These are phyloP conservation scores for Aspergillus sergii DNA, from an alignment of 2,329 filamentous ascomycete species.

Conservation along the genomic window DNA sequence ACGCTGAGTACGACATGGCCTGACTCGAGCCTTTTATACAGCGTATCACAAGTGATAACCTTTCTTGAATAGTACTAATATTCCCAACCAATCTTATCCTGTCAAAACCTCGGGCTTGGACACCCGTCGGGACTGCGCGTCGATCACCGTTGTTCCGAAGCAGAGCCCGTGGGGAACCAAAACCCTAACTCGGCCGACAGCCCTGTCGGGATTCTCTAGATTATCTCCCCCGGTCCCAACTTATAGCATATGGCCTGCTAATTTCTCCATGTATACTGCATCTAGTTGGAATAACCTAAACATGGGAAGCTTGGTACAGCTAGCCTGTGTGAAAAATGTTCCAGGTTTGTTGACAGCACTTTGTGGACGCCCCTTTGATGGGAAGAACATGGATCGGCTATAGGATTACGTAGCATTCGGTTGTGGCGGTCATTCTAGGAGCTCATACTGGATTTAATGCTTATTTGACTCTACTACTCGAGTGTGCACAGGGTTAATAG, in stretches of 20 bases:
- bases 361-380: no score
- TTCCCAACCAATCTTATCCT: not conserved
- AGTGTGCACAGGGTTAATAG: not conserved
- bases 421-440: not conserved
- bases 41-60: not conserved
- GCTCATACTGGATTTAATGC: not conserved
- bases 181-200: constrained; percentile 3
- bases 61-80: not conserved
- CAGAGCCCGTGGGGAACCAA: constrained; percentile 3
- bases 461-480: not conserved
- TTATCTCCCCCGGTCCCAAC: not conserved
- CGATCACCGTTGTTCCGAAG: not conserved
- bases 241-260: not conserved
- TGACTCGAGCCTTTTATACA: not conserved
- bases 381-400: not conserved
- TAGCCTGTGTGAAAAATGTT: not conserved
- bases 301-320: no score
- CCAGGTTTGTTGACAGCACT: not conserved
- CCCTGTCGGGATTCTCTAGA: not conserved
- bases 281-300: not conserved
- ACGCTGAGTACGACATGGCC: not conserved
- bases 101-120: not conserved
- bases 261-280: not conserved
- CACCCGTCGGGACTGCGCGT: not conserved
- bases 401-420: not conserved